Percentiles rank a stretch among this genome's conserved stretches.
phyloP scores from a whole-genome alignment of 2,329 filamentous ascomycete species.

The Tolypocladium endophyticum region DNA sequence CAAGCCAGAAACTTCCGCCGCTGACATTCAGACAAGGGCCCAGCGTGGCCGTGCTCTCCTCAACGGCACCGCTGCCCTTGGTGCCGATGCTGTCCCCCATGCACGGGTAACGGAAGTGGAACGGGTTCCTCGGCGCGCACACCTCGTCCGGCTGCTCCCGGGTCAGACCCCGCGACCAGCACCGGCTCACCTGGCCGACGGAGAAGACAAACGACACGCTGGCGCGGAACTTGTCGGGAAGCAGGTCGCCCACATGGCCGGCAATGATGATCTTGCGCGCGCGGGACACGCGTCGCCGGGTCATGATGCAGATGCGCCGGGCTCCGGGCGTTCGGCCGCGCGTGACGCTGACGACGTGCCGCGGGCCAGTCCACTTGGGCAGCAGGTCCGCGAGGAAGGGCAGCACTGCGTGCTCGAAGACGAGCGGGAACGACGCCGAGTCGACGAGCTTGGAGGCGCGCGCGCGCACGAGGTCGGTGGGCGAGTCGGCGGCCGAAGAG shows the following conservation, averaged over 20 bases:
- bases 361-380: conserved; percentile 28
- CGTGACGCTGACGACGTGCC: conserved; percentile 27
- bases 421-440: conserved; percentile 24
- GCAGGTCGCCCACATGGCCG: conserved; percentile 28
- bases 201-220: conserved; percentile 26
- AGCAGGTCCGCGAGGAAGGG: conserved; percentile 31
- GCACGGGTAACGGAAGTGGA: conserved; percentile 28
- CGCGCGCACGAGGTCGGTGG: conserved; percentile 15
- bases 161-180: conserved; percentile 29
- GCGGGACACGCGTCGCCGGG: conserved; percentile 19
- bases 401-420: conserved; percentile 32
- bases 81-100: conserved; percentile 36
- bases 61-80: conserved; percentile 13
- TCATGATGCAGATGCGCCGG: conserved; percentile 30
- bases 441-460: conserved; percentile 20
- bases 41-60: conserved; percentile 29
- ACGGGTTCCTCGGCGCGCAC: conserved; percentile 30
- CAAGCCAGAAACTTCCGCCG: conserved; percentile 29
- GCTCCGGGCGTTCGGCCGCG: conserved; percentile 22
- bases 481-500: conserved; percentile 4
- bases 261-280: conserved; percentile 27
- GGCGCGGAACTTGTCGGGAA: conserved; percentile 21
- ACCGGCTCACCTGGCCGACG: conserved; percentile 21
- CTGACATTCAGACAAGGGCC: conserved; percentile 28
- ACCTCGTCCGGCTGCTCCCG: conserved; percentile 28